Conservation (phyloP, 306 rosid species). For the Pyrus bretschneideri region DNA sequence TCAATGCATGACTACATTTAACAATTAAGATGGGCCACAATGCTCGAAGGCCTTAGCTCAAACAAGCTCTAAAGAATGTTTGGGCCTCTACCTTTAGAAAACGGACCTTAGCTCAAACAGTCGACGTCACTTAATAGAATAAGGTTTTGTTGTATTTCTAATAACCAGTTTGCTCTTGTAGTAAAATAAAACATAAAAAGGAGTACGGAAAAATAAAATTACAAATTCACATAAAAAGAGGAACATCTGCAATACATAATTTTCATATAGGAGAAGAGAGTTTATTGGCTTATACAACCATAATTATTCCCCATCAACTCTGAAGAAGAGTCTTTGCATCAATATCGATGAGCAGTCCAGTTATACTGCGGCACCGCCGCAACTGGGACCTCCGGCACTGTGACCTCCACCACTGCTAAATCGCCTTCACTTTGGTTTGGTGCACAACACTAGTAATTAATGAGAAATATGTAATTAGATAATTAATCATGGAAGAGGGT, state of each 20-base stretch:
- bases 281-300: background rate
- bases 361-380: background rate
- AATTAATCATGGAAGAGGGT: background rate
- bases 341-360: background rate
- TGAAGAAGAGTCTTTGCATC: background rate
- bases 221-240: background rate
- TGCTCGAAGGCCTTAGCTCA: background rate
- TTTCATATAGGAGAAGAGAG: background rate
- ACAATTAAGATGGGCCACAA: background rate
- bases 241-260: background rate
- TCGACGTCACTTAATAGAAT: too few relatives aligned
- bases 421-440: background rate
- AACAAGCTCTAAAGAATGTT: background rate
- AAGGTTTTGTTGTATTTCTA: too few relatives aligned
- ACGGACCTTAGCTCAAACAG: too few relatives aligned
- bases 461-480: background rate
- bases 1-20: too few relatives aligned
- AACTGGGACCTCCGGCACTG: background rate
- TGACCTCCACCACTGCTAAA: background rate
- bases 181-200: background rate
- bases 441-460: background rate
- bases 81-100: background rate
- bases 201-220: background rate
- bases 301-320: background rate
- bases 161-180: background rate